Evolutionary conservation across 2,329 filamentous ascomycete species (phyloP).

Genomic region (Apiospora sp.): DNA sequence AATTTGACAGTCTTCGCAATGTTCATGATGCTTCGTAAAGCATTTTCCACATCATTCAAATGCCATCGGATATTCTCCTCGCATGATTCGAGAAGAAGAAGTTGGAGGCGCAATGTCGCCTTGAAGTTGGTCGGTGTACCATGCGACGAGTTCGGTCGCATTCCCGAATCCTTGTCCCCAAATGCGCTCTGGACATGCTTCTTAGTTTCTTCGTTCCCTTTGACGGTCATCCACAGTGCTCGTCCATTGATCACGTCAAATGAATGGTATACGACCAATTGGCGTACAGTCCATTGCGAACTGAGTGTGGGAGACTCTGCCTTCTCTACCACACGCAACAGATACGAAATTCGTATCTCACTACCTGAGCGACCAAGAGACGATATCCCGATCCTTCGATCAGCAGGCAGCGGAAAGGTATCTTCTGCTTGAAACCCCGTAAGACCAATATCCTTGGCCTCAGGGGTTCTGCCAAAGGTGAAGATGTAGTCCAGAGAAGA

Average conservation of each 20-base stretch:
- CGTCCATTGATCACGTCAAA: not conserved
- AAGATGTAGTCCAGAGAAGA: not conserved
- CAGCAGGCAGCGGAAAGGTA: not conserved
- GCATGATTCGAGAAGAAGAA: not conserved
- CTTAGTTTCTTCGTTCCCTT: not conserved
- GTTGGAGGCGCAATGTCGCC: not conserved
- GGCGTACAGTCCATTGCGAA: not conserved
- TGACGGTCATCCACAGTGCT: not conserved
- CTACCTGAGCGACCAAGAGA: not conserved
- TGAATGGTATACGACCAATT: not conserved
- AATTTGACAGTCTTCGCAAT: not conserved
- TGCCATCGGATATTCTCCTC: not conserved
- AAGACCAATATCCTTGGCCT: not conserved
- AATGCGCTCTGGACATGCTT: not conserved
- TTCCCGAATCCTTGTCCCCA: not conserved
- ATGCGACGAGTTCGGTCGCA: not conserved
- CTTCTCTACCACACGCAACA: not conserved
- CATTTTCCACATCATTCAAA: not conserved
- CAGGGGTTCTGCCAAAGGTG: not conserved
- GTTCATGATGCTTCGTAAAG: not conserved
- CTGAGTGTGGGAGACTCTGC: not conserved
- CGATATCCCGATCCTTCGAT: not conserved
- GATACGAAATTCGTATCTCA: not conserved
- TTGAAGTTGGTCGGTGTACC: not conserved
- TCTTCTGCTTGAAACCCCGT: not conserved